Base-by-base conservation (phyloP, 371 early-diverging fungal genomes). In the Blakeslea trispora region DNA sequence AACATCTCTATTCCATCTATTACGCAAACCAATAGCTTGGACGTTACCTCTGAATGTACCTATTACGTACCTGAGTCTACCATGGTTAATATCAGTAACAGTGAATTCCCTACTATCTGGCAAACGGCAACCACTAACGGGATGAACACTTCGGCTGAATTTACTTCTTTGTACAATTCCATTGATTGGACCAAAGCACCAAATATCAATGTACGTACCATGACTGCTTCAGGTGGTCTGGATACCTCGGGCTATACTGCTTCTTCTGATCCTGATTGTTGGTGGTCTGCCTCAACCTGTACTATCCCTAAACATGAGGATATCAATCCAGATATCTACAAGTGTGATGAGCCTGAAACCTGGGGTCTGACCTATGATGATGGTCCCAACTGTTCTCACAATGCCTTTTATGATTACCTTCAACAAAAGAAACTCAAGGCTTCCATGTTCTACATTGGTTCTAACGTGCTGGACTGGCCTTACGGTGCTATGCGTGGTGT, bases 301-400 rank as follows among this genome's bases (percentile, higher is more conserved):
- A 61, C 61, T 31, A 53, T 35, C 6, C 74, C 77, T 57, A 77
- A 77, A 61, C 34, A 52, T 13, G 19, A 56, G n/a, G 71, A 55
- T 50, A 48, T 72, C 57, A 66, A 72, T 40, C 58, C 60, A 18
- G 78, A 78, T 60, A 72, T 78, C 41, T 57, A 49, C 40, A 28
- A 55, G 2, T 78, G 78, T 50, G 61, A 68, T 50, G 72, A 77
- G 40, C 74, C 77, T 23, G 72, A 74, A 19, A 77, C 77, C 9
- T 74, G 71, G 62, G 77, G 77, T 48, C 48, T 72, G 41, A 74
- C 77, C 19, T 77, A 66, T 48, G 77, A 77, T 57, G 77, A 77
- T 63, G 77, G 77, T 55, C 77, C 77, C 31, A 77, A 77, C 66
- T 77, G 77, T 45, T 77, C 77, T 44, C 77, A 77, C 54, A 77